Evolutionary conservation across 2,329 filamentous ascomycete species (phyloP).

Genomic region (Colletotrichum noveboracense): DNA sequence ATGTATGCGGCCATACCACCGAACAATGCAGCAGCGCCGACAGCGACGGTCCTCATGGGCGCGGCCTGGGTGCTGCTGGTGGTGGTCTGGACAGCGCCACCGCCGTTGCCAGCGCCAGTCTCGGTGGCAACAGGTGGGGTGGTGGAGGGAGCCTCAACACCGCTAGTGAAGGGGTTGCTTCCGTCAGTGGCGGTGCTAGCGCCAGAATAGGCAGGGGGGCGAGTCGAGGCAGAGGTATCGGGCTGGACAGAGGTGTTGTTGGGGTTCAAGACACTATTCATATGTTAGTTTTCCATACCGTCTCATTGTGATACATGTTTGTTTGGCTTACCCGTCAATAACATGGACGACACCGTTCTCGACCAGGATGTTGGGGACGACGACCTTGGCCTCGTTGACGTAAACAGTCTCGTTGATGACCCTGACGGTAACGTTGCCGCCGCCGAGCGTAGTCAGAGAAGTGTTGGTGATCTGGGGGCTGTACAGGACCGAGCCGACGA

Average conservation of each 20-base stretch:
- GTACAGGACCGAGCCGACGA: slow-evolving; percentile 62
- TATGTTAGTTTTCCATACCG: not conserved
- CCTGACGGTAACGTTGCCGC: slow-evolving; percentile 28
- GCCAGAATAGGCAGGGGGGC: slow-evolving; percentile 57
- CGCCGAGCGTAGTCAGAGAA: slow-evolving; percentile 23
- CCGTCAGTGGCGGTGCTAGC: slow-evolving; percentile 52
- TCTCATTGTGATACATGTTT: not conserved
- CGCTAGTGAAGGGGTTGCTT: slow-evolving; percentile 59
- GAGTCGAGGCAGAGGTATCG: slow-evolving; percentile 45
- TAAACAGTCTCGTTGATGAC: slow-evolving; percentile 50
- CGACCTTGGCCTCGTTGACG: slow-evolving; percentile 54
- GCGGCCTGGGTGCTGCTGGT: slow-evolving; percentile 37
- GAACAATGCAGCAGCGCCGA: slow-evolving; percentile 52
- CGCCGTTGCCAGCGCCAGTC: slow-evolving; percentile 13
- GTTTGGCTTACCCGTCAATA: slow-evolving; percentile 55
- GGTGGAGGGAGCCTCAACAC: slow-evolving; percentile 49
- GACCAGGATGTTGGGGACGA: slow-evolving; percentile 52
- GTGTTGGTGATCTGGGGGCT: slow-evolving; percentile 33
- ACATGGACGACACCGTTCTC: slow-evolving; percentile 64
- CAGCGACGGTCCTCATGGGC: slow-evolving; percentile 37
- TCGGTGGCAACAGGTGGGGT: slow-evolving; percentile 37
- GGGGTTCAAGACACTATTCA: slow-evolving; percentile 61
- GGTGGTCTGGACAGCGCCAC: slow-evolving; percentile 24
- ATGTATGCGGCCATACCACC: slow-evolving; percentile 43
- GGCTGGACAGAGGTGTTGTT: slow-evolving; percentile 50